phyloP scores from a whole-genome alignment of 1,284 basidiomycete genomes.

The Phenoliferia sp. region DNA sequence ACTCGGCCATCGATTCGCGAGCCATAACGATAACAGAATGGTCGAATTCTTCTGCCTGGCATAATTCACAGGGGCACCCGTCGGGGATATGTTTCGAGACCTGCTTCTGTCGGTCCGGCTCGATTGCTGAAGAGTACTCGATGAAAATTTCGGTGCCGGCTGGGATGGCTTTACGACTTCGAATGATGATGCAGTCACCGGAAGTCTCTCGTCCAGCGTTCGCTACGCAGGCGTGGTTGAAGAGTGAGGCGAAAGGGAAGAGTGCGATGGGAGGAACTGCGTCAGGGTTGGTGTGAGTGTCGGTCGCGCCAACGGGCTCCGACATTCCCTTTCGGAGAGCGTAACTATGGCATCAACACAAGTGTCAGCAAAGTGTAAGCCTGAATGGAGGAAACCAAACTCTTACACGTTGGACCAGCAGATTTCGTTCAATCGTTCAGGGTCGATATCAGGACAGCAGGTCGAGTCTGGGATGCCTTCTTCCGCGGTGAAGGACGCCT shows the following conservation, averaged over 20 bases:
- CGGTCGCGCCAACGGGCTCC: background rate
- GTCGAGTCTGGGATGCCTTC: background rate
- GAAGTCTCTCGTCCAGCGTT: constrained; percentile 34
- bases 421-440: background rate
- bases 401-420: background rate
- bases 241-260: constrained; percentile 39
- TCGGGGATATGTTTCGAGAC: background rate
- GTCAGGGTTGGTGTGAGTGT: background rate
- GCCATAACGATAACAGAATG: background rate
- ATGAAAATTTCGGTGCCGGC: constrained; percentile 5
- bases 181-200: constrained; percentile 36
- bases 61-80: background rate
- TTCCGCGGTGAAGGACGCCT: too few relatives aligned
- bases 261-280: constrained; percentile 23
- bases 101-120: background rate
- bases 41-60: background rate
- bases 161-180: constrained; percentile 1
- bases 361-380: background rate
- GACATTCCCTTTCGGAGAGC: background rate
- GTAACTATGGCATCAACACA: background rate
- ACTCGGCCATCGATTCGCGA: background rate
- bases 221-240: constrained; percentile 42
- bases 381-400: background rate
- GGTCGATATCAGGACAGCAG: background rate
- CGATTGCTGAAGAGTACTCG: background rate